Evolutionary conservation across 169 alveolate species (phyloP).

Genomic region (Cyclospora cayetanensis): DNA sequence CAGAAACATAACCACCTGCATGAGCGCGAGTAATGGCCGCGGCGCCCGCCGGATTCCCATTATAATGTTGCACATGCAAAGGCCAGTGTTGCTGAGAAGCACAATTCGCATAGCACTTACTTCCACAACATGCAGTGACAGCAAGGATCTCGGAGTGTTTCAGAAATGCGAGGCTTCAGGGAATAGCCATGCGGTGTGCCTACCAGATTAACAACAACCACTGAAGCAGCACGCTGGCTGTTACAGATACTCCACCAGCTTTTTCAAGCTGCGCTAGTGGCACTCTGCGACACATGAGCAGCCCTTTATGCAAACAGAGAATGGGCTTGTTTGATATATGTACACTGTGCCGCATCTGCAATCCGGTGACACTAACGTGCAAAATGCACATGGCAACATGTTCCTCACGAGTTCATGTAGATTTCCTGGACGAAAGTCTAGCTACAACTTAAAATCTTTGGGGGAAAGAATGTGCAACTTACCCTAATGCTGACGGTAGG

Average conservation of each 20-base stretch:
- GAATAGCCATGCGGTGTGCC: neutral
- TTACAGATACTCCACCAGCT: neutral
- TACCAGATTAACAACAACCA: conserved; percentile 31
- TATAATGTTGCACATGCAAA: conserved; percentile 47
- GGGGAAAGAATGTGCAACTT: too few relatives aligned
- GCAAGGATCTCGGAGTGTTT: too few relatives aligned
- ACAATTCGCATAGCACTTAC: neutral
- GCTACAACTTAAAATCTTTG: too few relatives aligned
- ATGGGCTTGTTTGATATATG: too few relatives aligned
- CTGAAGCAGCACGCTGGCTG: conserved; percentile 29
- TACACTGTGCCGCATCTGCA: too few relatives aligned
- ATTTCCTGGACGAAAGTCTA: too few relatives aligned
- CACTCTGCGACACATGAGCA: neutral
- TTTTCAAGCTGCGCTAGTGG: conserved; percentile 44
- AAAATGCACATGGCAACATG: too few relatives aligned
- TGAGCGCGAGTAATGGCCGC: conserved; percentile 15
- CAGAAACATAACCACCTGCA: conserved; percentile 41
- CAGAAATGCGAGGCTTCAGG: too few relatives aligned
- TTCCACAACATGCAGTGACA: too few relatives aligned
- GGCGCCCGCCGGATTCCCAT: conserved; percentile 58
- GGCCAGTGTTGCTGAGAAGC: conserved; percentile 21
- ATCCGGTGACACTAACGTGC: too few relatives aligned
- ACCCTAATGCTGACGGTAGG: conserved; percentile 30
- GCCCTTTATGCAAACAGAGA: too few relatives aligned
- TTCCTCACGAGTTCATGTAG: too few relatives aligned